phyloP scores from a whole-genome alignment of 2,329 filamentous ascomycete genomes.

The Fusarium sulawesiense region DNA sequence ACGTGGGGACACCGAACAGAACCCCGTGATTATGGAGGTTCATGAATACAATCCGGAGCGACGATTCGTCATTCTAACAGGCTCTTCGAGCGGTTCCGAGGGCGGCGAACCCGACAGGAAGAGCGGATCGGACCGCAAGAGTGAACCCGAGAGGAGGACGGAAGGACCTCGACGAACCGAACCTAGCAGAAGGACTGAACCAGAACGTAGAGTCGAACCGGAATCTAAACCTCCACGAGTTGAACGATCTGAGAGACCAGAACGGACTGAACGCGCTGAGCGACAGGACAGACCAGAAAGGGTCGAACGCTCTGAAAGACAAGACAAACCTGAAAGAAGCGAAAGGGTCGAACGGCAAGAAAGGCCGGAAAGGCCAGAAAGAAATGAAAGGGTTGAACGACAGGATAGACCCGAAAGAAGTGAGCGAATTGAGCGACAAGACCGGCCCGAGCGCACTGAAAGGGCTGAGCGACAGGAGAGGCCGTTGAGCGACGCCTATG shows the following conservation, averaged over 20 bases:
- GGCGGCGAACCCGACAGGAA: constrained; percentile 45
- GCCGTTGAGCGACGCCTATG: constrained; percentile 18
- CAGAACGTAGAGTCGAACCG: constrained; percentile 6
- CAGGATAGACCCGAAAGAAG: not conserved
- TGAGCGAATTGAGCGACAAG: not conserved
- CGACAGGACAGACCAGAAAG: not conserved
- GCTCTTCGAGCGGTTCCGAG: constrained; percentile 44
- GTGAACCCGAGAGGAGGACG: constrained; percentile 10
- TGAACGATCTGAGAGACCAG: constrained; percentile 19
- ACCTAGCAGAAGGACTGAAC: constrained; percentile 6
- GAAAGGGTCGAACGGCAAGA: constrained; percentile 19
- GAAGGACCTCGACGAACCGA: constrained; percentile 13
- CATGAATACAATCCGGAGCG: constrained; percentile 70
- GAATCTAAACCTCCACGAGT: constrained; percentile 20
- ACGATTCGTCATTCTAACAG: constrained; percentile 70
- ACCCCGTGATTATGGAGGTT: constrained; percentile 74
- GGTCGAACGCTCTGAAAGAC: not conserved
- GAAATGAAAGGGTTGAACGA: not conserved
- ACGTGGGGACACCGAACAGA: constrained; percentile 75
- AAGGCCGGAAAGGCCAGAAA: constrained; percentile 3
- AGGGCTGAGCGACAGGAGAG: constrained; percentile 24
- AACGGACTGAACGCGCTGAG: not conserved
- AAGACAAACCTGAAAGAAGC: constrained; percentile 20
- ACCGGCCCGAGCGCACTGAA: constrained; percentile 19
- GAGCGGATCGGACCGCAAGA: constrained; percentile 10